phyloP scores from a whole-genome alignment of 176 grass and related monocot genomes.

The Musa beccarii region DNA sequence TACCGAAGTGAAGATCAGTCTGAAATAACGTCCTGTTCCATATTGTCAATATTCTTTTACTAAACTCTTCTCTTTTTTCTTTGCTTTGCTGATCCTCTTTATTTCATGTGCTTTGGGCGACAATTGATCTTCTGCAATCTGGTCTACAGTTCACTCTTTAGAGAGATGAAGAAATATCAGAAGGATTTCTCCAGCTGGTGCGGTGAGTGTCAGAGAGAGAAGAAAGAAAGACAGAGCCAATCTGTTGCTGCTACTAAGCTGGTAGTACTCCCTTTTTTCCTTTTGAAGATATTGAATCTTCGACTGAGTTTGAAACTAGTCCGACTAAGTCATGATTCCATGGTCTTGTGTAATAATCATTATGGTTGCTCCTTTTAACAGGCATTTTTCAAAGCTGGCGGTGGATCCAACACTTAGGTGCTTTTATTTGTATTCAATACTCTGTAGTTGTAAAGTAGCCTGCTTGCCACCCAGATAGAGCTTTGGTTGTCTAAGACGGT shows the following conservation, averaged over 20 bases:
- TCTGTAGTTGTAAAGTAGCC: conserved; percentile 11
- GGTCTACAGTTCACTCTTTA: conserved; percentile 66
- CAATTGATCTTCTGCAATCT: not conserved
- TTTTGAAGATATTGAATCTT: not conserved
- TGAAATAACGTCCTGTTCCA: too few relatives aligned
- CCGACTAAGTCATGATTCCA: not conserved
- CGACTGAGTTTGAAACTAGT: not conserved
- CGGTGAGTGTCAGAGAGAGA: conserved; percentile 71
- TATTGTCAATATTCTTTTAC: too few relatives aligned
- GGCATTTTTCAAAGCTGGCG: conserved; percentile 72
- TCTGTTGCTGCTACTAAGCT: conserved; percentile 77
- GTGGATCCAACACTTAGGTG: conserved; percentile 46
- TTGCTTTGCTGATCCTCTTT: not conserved
- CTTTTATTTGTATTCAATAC: conserved; percentile 6
- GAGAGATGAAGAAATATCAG: conserved; percentile 89
- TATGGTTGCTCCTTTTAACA: conserved; percentile 28
- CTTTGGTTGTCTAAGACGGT: not conserved
- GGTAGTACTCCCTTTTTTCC: conserved; percentile 23
- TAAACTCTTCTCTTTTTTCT: not conserved
- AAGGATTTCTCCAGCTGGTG: conserved; percentile 93
- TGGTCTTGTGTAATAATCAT: not conserved
- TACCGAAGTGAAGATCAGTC: too few relatives aligned
- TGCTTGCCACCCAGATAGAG: not conserved
- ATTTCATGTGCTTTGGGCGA: not conserved
- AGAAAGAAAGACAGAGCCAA: conserved; percentile 63